phyloP scores from a whole-genome alignment of 2,329 filamentous ascomycete genomes.

The Microascus cirrosus region DNA sequence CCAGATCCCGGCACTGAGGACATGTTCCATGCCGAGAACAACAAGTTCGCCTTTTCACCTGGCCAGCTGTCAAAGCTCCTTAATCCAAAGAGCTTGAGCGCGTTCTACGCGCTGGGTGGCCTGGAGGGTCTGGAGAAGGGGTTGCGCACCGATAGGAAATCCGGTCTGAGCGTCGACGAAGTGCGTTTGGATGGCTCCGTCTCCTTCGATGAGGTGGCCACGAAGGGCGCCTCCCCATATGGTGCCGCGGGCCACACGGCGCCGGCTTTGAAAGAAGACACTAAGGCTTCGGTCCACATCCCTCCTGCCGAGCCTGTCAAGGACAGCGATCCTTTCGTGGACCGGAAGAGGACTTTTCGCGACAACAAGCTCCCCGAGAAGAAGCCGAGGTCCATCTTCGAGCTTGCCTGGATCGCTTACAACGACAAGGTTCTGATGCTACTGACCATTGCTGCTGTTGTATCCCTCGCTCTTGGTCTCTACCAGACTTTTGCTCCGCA shows the following conservation, averaged over 20 bases:
- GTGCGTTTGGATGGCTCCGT: constrained; percentile 49
- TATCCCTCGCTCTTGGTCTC: constrained; percentile 58
- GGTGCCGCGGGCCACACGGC: neutral
- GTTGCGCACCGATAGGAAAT: constrained; percentile 50
- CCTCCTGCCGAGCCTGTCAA: constrained; percentile 6
- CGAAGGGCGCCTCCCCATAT: constrained; percentile 5
- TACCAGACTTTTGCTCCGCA: constrained; percentile 48
- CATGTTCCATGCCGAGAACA: constrained; percentile 57
- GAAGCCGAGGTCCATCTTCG: constrained; percentile 46
- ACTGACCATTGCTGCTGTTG: constrained; percentile 54
- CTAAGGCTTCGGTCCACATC: constrained; percentile 6
- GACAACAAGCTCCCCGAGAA: constrained; percentile 50
- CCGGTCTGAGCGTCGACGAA: constrained; percentile 64
- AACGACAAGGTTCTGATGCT: constrained; percentile 66
- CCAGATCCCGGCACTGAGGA: constrained; percentile 60
- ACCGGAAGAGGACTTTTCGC: constrained; percentile 48
- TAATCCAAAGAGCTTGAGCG: constrained; percentile 67
- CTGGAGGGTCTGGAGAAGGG: constrained; percentile 63
- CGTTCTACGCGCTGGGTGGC: constrained; percentile 67
- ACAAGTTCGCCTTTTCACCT: constrained; percentile 61
- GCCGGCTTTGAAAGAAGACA: neutral
- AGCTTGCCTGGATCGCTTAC: constrained; percentile 57
- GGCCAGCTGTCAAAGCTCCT: constrained; percentile 67
- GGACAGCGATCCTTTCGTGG: constrained; percentile 20
- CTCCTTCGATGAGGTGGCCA: constrained; percentile 50